Evolutionary conservation across 805 yeast species (phyloP), one percentile per base, ranked within the genome.

Genomic region (Myxozyma sirexii): DNA sequence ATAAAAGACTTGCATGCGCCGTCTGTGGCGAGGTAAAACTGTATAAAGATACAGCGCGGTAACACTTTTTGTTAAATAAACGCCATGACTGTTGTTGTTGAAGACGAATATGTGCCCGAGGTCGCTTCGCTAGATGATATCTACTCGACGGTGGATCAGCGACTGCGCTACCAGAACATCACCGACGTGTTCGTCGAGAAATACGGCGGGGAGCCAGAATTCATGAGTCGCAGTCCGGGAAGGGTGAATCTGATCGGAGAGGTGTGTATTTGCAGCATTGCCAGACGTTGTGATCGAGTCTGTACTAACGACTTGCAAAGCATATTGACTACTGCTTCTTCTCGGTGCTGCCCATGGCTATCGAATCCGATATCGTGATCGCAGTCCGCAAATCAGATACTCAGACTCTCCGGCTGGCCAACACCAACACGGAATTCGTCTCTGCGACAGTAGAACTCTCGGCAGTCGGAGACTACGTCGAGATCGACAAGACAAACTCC

Each of bases 191-290:
- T 55, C 21, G 43, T 12, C 8, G 15, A 15, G 41, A 39, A 23
- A 7, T 55, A 46, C 24, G 54, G 54, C 42, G 23, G n/a, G 8
- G 42, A 47, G 19, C 55, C 55, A 3, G 46, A 15, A 3, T 80
- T 84, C 68, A 71, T 83, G 39, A 74, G 84, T 26, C 76, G 90
- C 55, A 81, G 88, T 13, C 91, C 92, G n/a, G 91, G 91, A 35
- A 75, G 92, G 66, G 91, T 87, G 55, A 86, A 86, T 70, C 74
- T 86, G 59, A 84, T 86, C 56, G 92, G 92, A 38, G 92, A 86
- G 55, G 55, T 51, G 35, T n/a, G 55, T 51, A 17, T 26, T 24
- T 38, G 41, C 13, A 8, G 2, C n/a, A n/a, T n/a, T n/a, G n/a
- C n/a, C n/a, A n/a, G n/a, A n/a, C n/a, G n/a, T n/a, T n/a, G n/a